Percentiles rank a stretch among this genome's conserved stretches.
Evolutionary conservation across 1,284 basidiomycete genomes (phyloP).

Genomic region (Coniophora puteana): DNA sequence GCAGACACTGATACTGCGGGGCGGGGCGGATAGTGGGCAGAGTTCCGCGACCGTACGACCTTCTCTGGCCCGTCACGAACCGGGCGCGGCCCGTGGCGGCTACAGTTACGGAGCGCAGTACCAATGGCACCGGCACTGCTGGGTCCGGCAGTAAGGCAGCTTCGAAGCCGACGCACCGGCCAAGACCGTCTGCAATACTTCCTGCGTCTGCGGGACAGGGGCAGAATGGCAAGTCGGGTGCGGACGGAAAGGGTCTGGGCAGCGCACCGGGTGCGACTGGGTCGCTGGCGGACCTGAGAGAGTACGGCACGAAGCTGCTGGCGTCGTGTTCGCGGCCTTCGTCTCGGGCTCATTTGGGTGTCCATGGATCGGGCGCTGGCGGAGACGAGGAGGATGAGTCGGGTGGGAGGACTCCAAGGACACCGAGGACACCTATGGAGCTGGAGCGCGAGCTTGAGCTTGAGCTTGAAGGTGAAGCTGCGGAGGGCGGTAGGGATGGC

Average conservation of each 20-base stretch:
- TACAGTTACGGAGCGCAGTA: slow-evolving; percentile 7
- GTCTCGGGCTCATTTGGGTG: background rate
- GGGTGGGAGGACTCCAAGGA: slow-evolving; percentile 23
- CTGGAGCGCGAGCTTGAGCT: slow-evolving; percentile 32
- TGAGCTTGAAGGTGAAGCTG: slow-evolving; percentile 33
- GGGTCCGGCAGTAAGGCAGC: no score
- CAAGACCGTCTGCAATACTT: background rate
- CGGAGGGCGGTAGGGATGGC: slow-evolving; percentile 31
- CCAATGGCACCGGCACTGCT: slow-evolving; percentile 21
- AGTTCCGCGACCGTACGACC: slow-evolving; percentile 55
- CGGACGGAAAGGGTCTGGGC: no score
- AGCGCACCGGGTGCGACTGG: no score
- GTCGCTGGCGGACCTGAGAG: slow-evolving; percentile 29
- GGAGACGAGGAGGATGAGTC: slow-evolving; percentile 15
- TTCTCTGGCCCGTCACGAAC: slow-evolving; percentile 63
- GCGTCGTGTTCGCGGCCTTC: slow-evolving; percentile 33
- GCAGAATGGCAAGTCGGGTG: no score
- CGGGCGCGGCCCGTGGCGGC: slow-evolving; percentile 24
- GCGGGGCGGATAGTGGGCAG: slow-evolving; percentile 47
- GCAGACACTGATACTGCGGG: background rate
- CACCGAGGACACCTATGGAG: slow-evolving; percentile 23
- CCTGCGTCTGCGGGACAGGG: no score
- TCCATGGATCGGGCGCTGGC: slow-evolving; percentile 19
- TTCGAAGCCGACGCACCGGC: no score
- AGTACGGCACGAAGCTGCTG: slow-evolving; percentile 45